These are phyloP conservation scores for Mrakia frigida DNA, from an alignment of 768 basidiomycete species.

Conservation along the genomic window DNA sequence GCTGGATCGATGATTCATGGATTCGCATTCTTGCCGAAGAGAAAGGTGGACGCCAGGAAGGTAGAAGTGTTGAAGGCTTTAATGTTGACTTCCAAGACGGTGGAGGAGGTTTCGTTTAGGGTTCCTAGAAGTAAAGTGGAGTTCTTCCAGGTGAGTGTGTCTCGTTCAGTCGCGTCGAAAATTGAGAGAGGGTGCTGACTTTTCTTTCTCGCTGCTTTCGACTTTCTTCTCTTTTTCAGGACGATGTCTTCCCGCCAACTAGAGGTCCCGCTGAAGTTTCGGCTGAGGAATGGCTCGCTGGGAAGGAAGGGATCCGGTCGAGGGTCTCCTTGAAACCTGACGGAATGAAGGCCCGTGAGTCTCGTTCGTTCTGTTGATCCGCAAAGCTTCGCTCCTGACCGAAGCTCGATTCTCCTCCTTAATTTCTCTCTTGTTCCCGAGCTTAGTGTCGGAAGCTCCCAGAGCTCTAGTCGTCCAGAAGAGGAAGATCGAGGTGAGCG, in stretches of 20 bases:
- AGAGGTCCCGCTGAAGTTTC: conserved; percentile 35
- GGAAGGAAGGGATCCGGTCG: conserved; percentile 32
- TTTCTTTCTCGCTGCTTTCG: not conserved
- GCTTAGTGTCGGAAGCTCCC: conserved; percentile 45
- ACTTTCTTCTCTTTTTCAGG: conserved; percentile 32
- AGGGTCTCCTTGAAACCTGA: conserved; percentile 39
- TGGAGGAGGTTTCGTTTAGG: conserved; percentile 43
- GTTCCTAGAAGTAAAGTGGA: conserved; percentile 42
- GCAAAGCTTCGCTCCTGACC: too few species aligned
- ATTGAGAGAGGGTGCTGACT: too few species aligned
- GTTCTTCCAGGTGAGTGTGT: conserved; percentile 33
- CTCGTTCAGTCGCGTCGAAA: too few species aligned
- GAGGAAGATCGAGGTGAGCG: conserved; percentile 34
- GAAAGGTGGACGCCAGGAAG: conserved; percentile 41
- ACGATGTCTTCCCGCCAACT: conserved; percentile 45
- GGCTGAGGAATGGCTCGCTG: conserved; percentile 39
- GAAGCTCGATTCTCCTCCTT: not conserved
- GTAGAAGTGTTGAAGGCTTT: conserved; percentile 43
- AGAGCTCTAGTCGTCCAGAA: conserved; percentile 36
- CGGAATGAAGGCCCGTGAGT: conserved; percentile 43
- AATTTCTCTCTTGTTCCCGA: not conserved
- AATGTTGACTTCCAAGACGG: conserved; percentile 41
- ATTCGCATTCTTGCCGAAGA: conserved; percentile 42
- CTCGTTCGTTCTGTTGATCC: too few species aligned
- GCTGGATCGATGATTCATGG: conserved; percentile 41